phyloP scores from a whole-genome alignment of 257 asterid species.

The Solanum ossicruentum region DNA sequence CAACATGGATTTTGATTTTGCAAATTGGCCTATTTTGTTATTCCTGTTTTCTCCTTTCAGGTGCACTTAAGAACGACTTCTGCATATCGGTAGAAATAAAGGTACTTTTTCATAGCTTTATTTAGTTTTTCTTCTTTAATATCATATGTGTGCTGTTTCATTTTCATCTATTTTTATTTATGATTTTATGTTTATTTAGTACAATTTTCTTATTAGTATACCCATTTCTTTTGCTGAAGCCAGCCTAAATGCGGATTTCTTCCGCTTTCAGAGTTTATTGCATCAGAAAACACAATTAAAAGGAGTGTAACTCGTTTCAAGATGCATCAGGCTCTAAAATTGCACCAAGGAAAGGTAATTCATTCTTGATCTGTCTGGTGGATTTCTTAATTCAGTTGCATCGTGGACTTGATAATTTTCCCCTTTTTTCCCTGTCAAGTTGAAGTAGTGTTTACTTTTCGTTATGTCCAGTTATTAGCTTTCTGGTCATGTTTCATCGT shows the following conservation, averaged over 20 bases:
- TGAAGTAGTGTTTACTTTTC: background rate
- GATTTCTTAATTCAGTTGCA: background rate
- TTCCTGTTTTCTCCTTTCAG: slow-evolving; percentile 13
- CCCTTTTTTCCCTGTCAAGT: background rate
- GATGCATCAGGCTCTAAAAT: slow-evolving; percentile 86
- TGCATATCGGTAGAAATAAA: slow-evolving; percentile 77
- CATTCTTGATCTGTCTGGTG: background rate
- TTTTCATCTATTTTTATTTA: background rate
- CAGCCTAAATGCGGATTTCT: slow-evolving; percentile 96
- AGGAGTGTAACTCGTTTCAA: slow-evolving; percentile 59
- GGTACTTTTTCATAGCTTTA: slow-evolving; percentile 30
- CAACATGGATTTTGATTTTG: background rate
- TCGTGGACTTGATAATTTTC: background rate
- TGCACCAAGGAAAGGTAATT: slow-evolving; percentile 55
- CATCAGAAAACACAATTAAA: slow-evolving; percentile 55
- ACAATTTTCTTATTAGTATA: background rate
- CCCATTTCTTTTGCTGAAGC: slow-evolving; percentile 8
- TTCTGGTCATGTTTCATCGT: background rate
- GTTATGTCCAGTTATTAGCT: background rate
- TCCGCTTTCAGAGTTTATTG: slow-evolving; percentile 65
- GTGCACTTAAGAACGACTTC: slow-evolving; percentile 33
- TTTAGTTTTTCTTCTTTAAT: background rate
- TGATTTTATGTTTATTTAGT: background rate
- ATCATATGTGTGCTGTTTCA: background rate
- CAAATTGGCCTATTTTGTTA: background rate